Base-by-base conservation (phyloP, 2,329 filamentous ascomycete species). In the Rhynchosporium secalis region DNA sequence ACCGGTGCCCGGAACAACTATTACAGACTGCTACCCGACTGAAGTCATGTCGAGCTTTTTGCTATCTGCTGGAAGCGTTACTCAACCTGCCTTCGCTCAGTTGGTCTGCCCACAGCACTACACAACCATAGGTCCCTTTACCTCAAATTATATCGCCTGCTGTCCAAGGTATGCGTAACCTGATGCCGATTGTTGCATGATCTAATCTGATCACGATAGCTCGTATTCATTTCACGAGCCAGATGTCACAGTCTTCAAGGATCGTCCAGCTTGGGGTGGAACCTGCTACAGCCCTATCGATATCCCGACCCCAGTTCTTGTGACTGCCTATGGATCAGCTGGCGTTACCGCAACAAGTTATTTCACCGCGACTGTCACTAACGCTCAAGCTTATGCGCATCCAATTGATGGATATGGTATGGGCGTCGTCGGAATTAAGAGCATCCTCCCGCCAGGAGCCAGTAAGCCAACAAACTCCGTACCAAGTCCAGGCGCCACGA, bases 141-240 rank as follows among this genome's bases (percentile, higher is more conserved):
- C 66, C 8, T 70, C 66, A 2, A 69, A 70, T 54, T 71, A 71
- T 45, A 69, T 71, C 13, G 69, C 69, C 12, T 71, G 69, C 59
- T 71, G 69, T 62, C 69, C 69, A 7, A 68, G 62, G 69, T 71
- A 56, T 41, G 66, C 58, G 20, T 48, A 6, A 31, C 2, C 6
- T n/a, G 4, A 31, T 12, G 29, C 7, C 31, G 31, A 41, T 36
- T 45, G n/a, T 12, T 41, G 7, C 26, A 15, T 26, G 36, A 45
- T 20, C 26, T 31, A 28, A n/a, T 40, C 38, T 58, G 12, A 64
- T 52, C 57, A 46, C 13, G 7, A 58, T 36, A 68, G 65, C 38
- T 63, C 62, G 9, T 69, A 67, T 31, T 62, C 62, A 7, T 65
- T 66, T 10, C 62, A 63, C 4, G 52, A 59, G 40, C 65, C 69